These are phyloP conservation scores for Dictyostelium discoideum DNA, from an alignment of 78 protist genomes.

Conservation along the genomic window DNA sequence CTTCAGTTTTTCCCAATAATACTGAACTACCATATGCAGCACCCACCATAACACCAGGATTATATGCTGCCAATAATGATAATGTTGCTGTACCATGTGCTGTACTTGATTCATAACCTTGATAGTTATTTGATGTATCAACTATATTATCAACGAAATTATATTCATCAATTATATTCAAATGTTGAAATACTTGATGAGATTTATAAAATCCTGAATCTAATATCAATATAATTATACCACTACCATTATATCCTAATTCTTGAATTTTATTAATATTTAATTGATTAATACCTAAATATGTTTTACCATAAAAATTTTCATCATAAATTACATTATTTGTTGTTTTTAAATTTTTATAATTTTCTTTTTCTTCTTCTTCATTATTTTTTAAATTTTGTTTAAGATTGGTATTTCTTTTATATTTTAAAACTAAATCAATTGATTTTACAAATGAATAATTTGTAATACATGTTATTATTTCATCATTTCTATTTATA, in stretches of 20 bases:
- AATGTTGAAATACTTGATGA: conserved; percentile 17
- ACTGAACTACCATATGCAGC: conserved; percentile 27
- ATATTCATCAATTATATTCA: conserved; percentile 10
- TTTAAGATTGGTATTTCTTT: not conserved
- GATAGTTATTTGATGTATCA: conserved; percentile 11
- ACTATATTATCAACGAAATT: conserved; percentile 31
- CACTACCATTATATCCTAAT: conserved; percentile 21
- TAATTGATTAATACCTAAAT: not conserved
- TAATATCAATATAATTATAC: conserved; percentile 23
- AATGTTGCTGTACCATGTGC: conserved; percentile 57
- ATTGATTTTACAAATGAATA: conserved; percentile 8
- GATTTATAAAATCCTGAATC: conserved; percentile 47
- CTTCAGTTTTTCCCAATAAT: conserved; percentile 57
- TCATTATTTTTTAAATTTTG: not conserved
- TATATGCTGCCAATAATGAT: conserved; percentile 56
- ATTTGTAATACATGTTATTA: conserved; percentile 19
- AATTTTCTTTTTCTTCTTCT: not conserved
- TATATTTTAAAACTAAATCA: conserved; percentile 19
- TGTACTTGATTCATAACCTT: not conserved
- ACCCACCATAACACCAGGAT: conserved; percentile 72
- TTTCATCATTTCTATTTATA: not conserved
- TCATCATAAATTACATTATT: not conserved
- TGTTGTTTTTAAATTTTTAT: not conserved
- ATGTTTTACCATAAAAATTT: conserved; percentile 31
- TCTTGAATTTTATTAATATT: conserved; percentile 9